Conservation (phyloP, 2,329 filamentous ascomycete species). For the Botrytis paeoniae region DNA sequence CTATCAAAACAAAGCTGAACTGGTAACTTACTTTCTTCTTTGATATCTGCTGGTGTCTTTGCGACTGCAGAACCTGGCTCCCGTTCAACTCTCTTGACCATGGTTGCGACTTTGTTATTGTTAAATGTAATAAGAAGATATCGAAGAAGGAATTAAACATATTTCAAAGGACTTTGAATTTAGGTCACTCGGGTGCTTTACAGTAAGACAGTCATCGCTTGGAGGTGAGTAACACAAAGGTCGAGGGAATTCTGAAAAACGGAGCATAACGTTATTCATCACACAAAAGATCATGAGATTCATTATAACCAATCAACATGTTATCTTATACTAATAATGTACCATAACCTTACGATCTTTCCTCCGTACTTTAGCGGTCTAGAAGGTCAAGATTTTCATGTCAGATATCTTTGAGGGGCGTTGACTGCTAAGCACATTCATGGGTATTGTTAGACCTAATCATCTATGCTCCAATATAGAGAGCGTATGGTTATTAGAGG, state of each 20-base stretch:
- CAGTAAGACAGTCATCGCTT: background rate
- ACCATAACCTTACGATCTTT: background rate
- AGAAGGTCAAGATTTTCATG: too few species aligned
- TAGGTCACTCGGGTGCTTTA: fast-evolving
- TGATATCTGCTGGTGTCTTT: fast-evolving
- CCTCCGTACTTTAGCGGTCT: too few species aligned
- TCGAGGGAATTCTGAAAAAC: background rate
- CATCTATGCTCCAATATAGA: too few species aligned
- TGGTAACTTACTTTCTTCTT: background rate
- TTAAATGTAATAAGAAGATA: background rate
- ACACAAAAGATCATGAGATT: too few species aligned
- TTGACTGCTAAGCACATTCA: too few species aligned
- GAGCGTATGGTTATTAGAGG: too few species aligned
- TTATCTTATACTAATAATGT: background rate
- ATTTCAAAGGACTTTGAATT: fast-evolving
- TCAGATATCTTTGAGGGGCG: too few species aligned
- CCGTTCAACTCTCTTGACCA: fast-evolving
- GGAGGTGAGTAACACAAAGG: background rate
- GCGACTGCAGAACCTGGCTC: background rate
- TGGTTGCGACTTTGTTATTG: background rate
- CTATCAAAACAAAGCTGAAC: background rate
- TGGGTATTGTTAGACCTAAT: too few species aligned
- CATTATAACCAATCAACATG: fast-evolving
- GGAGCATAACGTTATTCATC: background rate
- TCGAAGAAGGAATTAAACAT: fast-evolving